These are phyloP conservation scores for Dactylellina haptotyla DNA, from an alignment of 2,329 filamentous ascomycete species.

Conservation along the genomic window DNA sequence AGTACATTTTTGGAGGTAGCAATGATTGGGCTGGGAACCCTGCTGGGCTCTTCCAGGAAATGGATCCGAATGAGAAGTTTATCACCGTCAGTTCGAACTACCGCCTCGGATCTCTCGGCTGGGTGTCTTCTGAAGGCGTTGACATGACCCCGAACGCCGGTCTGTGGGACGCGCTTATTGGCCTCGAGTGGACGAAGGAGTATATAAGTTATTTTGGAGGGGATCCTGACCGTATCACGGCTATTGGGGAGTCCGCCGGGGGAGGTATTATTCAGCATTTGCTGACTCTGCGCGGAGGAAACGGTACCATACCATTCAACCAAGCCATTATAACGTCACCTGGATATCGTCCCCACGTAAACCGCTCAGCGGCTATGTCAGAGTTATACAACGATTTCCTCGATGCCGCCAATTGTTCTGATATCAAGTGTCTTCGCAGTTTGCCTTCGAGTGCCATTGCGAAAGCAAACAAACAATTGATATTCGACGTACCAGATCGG, in stretches of 20 bases:
- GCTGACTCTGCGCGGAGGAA: neutral
- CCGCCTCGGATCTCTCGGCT: neutral
- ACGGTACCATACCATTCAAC: neutral
- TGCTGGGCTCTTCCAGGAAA: neutral
- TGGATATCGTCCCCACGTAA: neutral
- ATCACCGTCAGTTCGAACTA: neutral
- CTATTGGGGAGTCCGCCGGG: neutral
- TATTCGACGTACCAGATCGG: too few species aligned
- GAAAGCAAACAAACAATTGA: too few species aligned
- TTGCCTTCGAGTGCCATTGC: too few species aligned
- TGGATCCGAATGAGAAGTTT: neutral
- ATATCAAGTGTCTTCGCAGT: too few species aligned
- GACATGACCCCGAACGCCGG: neutral
- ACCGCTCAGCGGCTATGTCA: neutral
- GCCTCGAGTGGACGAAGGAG: neutral
- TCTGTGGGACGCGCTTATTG: neutral
- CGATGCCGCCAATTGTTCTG: too few species aligned
- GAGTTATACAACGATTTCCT: neutral
- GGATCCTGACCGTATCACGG: neutral
- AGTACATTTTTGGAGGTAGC: neutral
- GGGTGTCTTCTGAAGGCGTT: neutral
- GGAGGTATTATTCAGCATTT: neutral
- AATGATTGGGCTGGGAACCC: neutral
- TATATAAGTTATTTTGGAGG: conserved; percentile 3
- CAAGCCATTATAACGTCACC: neutral